Evolutionary conservation across 1,284 basidiomycete genomes (phyloP).

Genomic region (Pisolithus thermaeus): DNA sequence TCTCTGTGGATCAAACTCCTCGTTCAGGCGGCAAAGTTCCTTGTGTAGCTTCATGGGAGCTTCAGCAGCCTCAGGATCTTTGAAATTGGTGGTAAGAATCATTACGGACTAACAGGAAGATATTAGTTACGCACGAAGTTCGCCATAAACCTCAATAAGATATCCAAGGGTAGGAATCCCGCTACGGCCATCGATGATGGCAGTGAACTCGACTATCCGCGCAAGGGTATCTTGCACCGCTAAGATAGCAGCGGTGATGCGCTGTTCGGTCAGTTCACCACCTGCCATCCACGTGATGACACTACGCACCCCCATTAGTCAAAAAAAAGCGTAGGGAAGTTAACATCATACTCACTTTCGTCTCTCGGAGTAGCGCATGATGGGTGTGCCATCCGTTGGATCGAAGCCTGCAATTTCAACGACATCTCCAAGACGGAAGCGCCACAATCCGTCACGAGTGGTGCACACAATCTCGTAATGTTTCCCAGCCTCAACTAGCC

Average conservation of each 20-base stretch:
- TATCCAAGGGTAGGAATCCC: neutral
- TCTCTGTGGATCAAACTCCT: neutral
- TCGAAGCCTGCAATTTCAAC: conserved; percentile 20
- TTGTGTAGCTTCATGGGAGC: conserved; percentile 5
- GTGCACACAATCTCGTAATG: conserved; percentile 18
- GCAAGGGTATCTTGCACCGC: neutral
- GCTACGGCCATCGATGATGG: neutral
- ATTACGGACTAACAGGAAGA: no score
- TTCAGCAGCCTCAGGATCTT: conserved; percentile 1
- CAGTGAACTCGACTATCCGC: neutral
- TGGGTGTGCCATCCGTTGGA: conserved; percentile 13
- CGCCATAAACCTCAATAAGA: neutral
- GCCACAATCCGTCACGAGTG: conserved; percentile 20
- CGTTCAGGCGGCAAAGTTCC: conserved; percentile 7
- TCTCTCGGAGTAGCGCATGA: conserved; percentile 12
- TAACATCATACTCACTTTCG: neutral
- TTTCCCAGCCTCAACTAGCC: conserved; percentile 14
- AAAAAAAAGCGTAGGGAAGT: neutral
- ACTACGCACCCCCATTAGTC: conserved; percentile 3
- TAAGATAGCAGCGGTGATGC: neutral
- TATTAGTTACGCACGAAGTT: no score
- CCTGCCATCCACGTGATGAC: neutral
- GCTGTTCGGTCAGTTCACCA: neutral
- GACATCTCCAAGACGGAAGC: conserved; percentile 19
- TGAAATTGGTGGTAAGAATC: no score